Base-by-base conservation (phyloP, 805 yeast species). In the Ogataea zsoltii region DNA sequence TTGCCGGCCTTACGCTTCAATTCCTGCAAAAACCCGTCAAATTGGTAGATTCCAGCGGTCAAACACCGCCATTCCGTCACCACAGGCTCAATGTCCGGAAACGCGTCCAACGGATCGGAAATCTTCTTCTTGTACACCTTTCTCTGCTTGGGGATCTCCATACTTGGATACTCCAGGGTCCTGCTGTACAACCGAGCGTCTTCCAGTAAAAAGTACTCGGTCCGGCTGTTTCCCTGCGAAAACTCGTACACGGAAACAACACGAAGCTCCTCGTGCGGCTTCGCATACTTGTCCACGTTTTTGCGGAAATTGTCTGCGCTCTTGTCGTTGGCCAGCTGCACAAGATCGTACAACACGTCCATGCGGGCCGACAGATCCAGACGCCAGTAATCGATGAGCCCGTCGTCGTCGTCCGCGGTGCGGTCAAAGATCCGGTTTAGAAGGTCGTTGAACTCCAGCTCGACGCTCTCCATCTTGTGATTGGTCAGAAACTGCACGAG, bases 141-240 rank as follows among this genome's bases (percentile, higher is more conserved):
- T 42, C 58, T 57, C 45, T 55, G 60, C 42, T 58, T 70, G 18
- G 75, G 73, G 31, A 74, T 63, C 11, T 52, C 53, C 47, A 69
- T 52, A 38, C 60, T 49, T 23, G 65, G 68, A 40, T 52, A 67
- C 15, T 63, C 56, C 11, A 66, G 38, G 11, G 55, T 63, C 41
- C 69, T 56, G 42, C 66, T 69, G 60, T 81, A 82, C 41, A 82
- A 61, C 48, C 85, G 70, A 28, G 75, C 71, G 51, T 76, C 78
- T 48, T 80, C 80, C 48, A 79, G 68, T 9, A 80, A 60, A 26
- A 64, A 50, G 50, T 63, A 67, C 44, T 66, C 68, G 14, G 54
- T 57, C 26, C 43, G 48, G 3, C 23, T 34, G 7, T 31, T 15
- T 14, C 51, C 51, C 14, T 56, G 50, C 17, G 36, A 15, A 9